phyloP scores from a whole-genome alignment of 768 basidiomycete species.

The Boletales sp. region DNA sequence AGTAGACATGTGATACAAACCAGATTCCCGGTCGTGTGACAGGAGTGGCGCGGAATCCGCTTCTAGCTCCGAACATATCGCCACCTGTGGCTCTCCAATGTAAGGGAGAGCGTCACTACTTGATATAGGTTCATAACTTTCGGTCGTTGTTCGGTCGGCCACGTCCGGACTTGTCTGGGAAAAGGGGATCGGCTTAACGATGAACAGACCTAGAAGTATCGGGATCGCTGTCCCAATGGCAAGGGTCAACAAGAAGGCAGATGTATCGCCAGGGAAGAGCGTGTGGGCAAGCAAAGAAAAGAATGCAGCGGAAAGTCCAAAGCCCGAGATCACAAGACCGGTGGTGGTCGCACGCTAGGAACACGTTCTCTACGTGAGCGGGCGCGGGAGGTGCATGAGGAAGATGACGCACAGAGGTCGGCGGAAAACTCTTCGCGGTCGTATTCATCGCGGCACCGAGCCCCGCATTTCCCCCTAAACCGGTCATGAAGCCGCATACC shows the following conservation, averaged over 20 bases:
- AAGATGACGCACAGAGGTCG: constrained; percentile 51
- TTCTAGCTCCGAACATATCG: constrained; percentile 10
- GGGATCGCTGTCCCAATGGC: constrained; percentile 75
- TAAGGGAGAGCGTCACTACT: constrained; percentile 24
- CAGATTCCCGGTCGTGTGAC: constrained; percentile 13
- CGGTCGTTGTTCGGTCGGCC: no score
- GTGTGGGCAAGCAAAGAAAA: constrained; percentile 76
- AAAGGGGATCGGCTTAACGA: constrained; percentile 67
- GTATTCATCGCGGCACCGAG: constrained; percentile 70
- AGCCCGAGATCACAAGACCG: constrained; percentile 81
- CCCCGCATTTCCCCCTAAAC: constrained; percentile 74
- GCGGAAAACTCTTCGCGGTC: constrained; percentile 80
- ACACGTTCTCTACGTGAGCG: background rate
- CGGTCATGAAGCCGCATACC: constrained; percentile 67
- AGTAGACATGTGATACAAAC: constrained; percentile 22
- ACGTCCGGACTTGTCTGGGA: constrained; percentile 32
- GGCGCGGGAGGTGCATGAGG: no score
- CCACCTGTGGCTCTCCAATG: constrained; percentile 16
- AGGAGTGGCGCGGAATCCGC: constrained; percentile 21
- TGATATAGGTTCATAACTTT: no score
- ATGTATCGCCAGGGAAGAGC: constrained; percentile 74
- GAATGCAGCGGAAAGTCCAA: constrained; percentile 87
- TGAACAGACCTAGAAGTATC: constrained; percentile 71
- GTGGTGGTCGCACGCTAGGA: constrained; percentile 72
- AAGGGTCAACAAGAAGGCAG: constrained; percentile 71